A percentile compares a stretch with the other conserved stretches of the same genome.
These are phyloP conservation scores for Mycena metata DNA, from an alignment of 768 basidiomycete genomes.

Conservation along the genomic window DNA sequence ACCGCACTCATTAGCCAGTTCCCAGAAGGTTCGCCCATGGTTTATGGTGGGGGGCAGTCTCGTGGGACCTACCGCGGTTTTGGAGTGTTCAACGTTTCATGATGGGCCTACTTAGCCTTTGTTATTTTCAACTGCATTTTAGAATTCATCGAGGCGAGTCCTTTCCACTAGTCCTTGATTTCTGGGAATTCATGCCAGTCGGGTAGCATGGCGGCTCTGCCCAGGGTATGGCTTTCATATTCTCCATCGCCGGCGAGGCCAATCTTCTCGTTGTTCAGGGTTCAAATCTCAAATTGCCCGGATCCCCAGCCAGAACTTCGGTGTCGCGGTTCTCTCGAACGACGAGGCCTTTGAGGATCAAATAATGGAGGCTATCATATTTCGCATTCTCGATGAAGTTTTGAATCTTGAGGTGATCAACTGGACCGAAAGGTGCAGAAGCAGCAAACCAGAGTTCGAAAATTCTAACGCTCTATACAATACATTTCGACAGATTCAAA, in stretches of 20 bases:
- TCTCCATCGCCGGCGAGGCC: background rate
- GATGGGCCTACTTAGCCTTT: no score
- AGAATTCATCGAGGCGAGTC: slow-evolving; percentile 27
- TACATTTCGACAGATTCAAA: background rate
- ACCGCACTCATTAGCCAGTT: slow-evolving; percentile 14
- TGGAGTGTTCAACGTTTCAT: no score
- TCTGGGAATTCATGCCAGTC: background rate
- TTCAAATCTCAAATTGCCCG: slow-evolving; percentile 40
- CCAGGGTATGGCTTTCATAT: background rate
- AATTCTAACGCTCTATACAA: background rate
- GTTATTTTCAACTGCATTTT: no score
- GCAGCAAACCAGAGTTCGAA: background rate
- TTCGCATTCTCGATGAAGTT: slow-evolving; percentile 41
- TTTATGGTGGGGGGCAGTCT: slow-evolving; percentile 43
- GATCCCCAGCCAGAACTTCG: slow-evolving; percentile 42
- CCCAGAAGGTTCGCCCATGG: slow-evolving; percentile 41
- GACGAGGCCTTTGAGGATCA: slow-evolving; percentile 38
- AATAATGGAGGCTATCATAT: slow-evolving; percentile 41
- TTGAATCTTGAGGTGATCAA: slow-evolving; percentile 43
- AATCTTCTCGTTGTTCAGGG: slow-evolving; percentile 16
- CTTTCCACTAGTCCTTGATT: background rate
- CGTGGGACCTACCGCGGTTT: slow-evolving; percentile 37
- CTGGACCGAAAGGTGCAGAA: slow-evolving; percentile 41
- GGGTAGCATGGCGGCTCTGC: slow-evolving; percentile 15
- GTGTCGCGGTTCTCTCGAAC: slow-evolving; percentile 46